A percentile compares a stretch with the other conserved stretches of the same genome.
Evolutionary conservation across 2,329 filamentous ascomycete genomes (phyloP).

Genomic region (Paecilomyces sp.): DNA sequence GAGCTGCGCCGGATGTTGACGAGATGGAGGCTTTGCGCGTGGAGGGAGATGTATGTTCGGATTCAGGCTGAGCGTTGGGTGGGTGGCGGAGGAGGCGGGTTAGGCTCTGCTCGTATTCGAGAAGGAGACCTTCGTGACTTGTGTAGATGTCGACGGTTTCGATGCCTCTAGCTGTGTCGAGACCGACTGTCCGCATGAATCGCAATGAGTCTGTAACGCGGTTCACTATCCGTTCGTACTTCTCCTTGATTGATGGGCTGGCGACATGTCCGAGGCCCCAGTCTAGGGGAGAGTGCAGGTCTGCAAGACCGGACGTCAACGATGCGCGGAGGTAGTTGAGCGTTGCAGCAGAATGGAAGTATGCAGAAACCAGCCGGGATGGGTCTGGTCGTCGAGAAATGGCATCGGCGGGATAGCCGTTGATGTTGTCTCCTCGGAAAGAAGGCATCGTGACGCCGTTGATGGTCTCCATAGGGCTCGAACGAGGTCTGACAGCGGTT

Average conservation of each 20-base stretch:
- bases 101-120: slow-evolving; percentile 88
- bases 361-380: slow-evolving; percentile 75
- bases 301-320: slow-evolving; percentile 80
- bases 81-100: slow-evolving; percentile 69
- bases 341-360: slow-evolving; percentile 92
- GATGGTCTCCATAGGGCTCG: slow-evolving; percentile 75
- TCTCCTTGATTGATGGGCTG: slow-evolving; percentile 72
- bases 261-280: slow-evolving; percentile 91
- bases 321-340: slow-evolving; percentile 87
- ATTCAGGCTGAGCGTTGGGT: slow-evolving; percentile 29
- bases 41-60: slow-evolving; percentile 11
- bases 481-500: slow-evolving; percentile 53
- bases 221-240: slow-evolving; percentile 76
- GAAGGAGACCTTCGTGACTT: slow-evolving; percentile 85
- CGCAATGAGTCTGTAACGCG: slow-evolving; percentile 86
- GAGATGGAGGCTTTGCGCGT: slow-evolving; percentile 15
- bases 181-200: slow-evolving; percentile 91
- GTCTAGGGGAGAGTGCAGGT: slow-evolving; percentile 86
- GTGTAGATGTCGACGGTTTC: slow-evolving; percentile 94
- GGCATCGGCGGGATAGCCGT: slow-evolving; percentile 62
- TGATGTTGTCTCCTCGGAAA: slow-evolving; percentile 93
- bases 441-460: slow-evolving; percentile 76
- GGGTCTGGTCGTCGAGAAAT: slow-evolving; percentile 78
- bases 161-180: slow-evolving; percentile 74
- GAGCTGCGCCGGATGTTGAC: slow-evolving; percentile 13